These are phyloP conservation scores for Meyerozyma smithsonii DNA, from an alignment of 1,139 yeast genomes.

Conservation along the genomic window DNA sequence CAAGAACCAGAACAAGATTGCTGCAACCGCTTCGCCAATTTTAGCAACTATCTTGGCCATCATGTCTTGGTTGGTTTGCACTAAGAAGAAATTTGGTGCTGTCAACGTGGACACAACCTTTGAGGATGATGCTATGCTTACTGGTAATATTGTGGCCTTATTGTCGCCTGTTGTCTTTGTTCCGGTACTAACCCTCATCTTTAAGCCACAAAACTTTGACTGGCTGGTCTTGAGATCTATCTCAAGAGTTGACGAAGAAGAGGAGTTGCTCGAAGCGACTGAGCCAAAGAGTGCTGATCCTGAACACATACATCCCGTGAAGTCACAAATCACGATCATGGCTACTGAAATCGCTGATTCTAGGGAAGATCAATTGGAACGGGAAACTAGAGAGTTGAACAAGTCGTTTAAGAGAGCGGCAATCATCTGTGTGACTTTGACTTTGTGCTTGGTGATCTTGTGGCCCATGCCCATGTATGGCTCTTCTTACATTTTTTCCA, in stretches of 20 bases:
- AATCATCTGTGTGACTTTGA: constrained; percentile 49
- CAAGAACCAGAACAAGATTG: constrained; percentile 54
- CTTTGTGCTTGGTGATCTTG: constrained; percentile 56
- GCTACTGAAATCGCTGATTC: constrained; percentile 41
- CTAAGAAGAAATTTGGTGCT: constrained; percentile 48
- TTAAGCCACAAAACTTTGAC: constrained; percentile 71
- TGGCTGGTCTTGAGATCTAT: constrained; percentile 58
- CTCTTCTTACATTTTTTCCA: constrained; percentile 62
- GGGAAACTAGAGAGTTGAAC: constrained; percentile 41
- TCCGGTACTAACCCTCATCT: constrained; percentile 59
- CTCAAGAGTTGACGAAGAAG: constrained; percentile 62
- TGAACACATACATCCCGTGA: constrained; percentile 34
- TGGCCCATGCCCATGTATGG: constrained; percentile 96
- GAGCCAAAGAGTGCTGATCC: constrained; percentile 22
- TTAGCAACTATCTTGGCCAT: constrained; percentile 59
- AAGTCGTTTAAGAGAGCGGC: constrained; percentile 55
- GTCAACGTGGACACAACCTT: constrained; percentile 64
- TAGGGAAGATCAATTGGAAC: constrained; percentile 32
- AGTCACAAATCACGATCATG: constrained; percentile 32
- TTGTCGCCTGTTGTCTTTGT: constrained; percentile 66
- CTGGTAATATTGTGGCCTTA: constrained; percentile 81
- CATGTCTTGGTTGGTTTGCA: constrained; percentile 61
- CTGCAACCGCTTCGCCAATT: constrained; percentile 59
- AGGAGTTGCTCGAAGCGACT: constrained; percentile 45
- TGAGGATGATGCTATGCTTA: constrained; percentile 75